Evolutionary conservation across 2,329 filamentous ascomycete genomes (phyloP).

Genomic region (Epicoccum nigrum): DNA sequence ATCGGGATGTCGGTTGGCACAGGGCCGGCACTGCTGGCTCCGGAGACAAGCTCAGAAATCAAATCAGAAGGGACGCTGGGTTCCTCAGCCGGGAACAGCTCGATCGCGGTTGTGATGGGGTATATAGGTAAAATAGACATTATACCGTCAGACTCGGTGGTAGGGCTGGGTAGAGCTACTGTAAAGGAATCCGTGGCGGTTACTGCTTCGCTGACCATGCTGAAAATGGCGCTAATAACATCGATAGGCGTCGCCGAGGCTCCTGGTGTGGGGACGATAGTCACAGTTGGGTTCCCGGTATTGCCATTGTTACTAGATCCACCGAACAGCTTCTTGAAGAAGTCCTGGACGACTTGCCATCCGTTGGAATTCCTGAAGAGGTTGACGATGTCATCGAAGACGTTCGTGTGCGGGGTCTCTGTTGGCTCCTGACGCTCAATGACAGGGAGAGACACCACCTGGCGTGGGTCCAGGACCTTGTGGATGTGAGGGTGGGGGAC

Average conservation of each 20-base stretch:
- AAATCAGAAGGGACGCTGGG: slow-evolving; percentile 5
- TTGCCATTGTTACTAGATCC: background rate
- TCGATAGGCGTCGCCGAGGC: slow-evolving; percentile 4
- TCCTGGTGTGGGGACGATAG: background rate
- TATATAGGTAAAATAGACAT: slow-evolving; percentile 23
- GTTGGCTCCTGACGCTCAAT: slow-evolving; percentile 7
- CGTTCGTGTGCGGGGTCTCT: slow-evolving; percentile 6
- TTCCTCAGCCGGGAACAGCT: slow-evolving; percentile 9
- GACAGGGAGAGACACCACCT: slow-evolving; percentile 9
- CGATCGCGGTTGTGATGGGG: slow-evolving; percentile 18
- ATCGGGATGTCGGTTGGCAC: background rate
- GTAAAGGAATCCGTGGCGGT: slow-evolving; percentile 2
- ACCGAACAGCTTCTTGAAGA: slow-evolving; percentile 21
- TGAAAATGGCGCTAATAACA: slow-evolving; percentile 9
- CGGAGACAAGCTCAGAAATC: slow-evolving; percentile 1
- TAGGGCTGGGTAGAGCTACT: background rate
- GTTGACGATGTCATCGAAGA: slow-evolving; percentile 14
- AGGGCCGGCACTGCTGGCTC: background rate
- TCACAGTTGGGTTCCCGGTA: background rate
- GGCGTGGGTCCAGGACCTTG: slow-evolving; percentile 7
- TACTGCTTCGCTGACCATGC: slow-evolving; percentile 7
- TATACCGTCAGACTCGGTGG: slow-evolving; percentile 1
- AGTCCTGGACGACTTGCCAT: slow-evolving; percentile 22
- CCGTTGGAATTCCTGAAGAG: slow-evolving; percentile 17
- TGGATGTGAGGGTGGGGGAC: slow-evolving; percentile 15